These are phyloP conservation scores for Senna tora DNA, from an alignment of 306 rosid species.

Conservation along the genomic window DNA sequence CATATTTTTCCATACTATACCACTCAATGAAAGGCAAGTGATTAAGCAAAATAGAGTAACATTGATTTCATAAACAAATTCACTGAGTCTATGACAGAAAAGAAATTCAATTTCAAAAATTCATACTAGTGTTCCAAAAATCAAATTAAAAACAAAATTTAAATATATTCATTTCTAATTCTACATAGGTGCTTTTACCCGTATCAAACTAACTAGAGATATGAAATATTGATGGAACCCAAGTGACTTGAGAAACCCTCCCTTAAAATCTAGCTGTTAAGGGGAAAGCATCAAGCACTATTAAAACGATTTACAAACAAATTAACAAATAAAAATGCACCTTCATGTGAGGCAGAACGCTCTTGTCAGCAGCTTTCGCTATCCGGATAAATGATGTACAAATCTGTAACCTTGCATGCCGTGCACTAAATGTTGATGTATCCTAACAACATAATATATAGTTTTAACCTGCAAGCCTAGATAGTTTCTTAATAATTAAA, in stretches of 20 bases:
- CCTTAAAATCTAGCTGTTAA: too few relatives aligned
- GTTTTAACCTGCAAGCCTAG: conserved; percentile 32
- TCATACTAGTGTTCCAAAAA: background rate
- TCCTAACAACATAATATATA: conserved; percentile 62
- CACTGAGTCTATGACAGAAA: background rate
- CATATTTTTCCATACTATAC: conserved; percentile 25
- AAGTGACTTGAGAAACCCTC: too few relatives aligned
- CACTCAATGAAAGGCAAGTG: conserved; percentile 3
- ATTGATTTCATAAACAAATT: conserved; percentile 14
- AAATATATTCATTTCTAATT: background rate
- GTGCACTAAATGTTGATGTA: conserved; percentile 67
- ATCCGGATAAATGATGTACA: conserved; percentile 95
- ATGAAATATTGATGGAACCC: too few relatives aligned
- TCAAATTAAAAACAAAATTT: background rate
- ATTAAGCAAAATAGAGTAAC: background rate
- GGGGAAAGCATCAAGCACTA: too few relatives aligned
- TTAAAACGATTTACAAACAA: background rate
- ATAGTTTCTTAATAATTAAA: conserved; percentile 25
- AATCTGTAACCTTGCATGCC: conserved; percentile 91
- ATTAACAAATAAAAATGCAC: conserved; percentile 44
- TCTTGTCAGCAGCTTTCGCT: conserved; percentile 90
- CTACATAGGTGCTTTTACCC: background rate
- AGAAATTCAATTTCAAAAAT: conserved; percentile 13
- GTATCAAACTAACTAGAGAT: conserved; percentile 2
- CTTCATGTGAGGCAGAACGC: conserved; percentile 98